phyloP scores from a whole-genome alignment of 352 stramenopile species.

The Phytophthora constricta region DNA sequence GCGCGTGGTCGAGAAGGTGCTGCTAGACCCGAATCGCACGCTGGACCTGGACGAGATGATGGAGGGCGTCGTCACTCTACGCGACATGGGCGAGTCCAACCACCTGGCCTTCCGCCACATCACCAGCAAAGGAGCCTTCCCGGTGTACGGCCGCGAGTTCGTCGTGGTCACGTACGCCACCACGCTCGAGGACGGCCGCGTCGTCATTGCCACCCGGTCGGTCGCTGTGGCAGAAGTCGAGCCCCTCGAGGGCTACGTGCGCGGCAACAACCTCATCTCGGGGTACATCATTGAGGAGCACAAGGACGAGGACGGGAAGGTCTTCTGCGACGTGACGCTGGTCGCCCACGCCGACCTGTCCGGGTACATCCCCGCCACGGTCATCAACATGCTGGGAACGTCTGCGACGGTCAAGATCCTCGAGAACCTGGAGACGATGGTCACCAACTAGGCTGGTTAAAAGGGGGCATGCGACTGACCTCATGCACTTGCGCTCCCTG shows the following conservation, averaged over 20 bases:
- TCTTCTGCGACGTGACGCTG: conserved; percentile 77
- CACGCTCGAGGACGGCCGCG: conserved; percentile 54
- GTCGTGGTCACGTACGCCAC: conserved; percentile 70
- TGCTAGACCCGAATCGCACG: conserved; percentile 68
- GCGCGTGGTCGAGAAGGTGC: conserved; percentile 53
- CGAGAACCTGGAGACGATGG: conserved; percentile 63
- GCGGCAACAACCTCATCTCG: conserved; percentile 70
- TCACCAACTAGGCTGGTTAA: conserved; percentile 38
- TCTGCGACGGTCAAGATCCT: conserved; percentile 85
- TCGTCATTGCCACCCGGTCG: conserved; percentile 75
- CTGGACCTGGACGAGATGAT: conserved; percentile 87
- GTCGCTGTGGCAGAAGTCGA: conserved; percentile 55
- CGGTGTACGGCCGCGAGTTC: conserved; percentile 77
- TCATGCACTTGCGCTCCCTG: conserved; percentile 17
- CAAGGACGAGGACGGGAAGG: conserved; percentile 48
- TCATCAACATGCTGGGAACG: conserved; percentile 88
- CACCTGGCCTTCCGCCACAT: conserved; percentile 73
- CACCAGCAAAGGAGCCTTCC: conserved; percentile 81
- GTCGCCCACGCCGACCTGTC: conserved; percentile 78
- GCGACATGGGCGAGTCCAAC: conserved; percentile 57
- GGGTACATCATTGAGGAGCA: conserved; percentile 81
- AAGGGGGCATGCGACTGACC: conserved; percentile 2
- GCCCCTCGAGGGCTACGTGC: conserved; percentile 66
- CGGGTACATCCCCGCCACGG: conserved; percentile 78
- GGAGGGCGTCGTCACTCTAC: conserved; percentile 63